Base-by-base conservation (phyloP, 2,329 filamentous ascomycete genomes). In the Colletotrichum filicis region DNA sequence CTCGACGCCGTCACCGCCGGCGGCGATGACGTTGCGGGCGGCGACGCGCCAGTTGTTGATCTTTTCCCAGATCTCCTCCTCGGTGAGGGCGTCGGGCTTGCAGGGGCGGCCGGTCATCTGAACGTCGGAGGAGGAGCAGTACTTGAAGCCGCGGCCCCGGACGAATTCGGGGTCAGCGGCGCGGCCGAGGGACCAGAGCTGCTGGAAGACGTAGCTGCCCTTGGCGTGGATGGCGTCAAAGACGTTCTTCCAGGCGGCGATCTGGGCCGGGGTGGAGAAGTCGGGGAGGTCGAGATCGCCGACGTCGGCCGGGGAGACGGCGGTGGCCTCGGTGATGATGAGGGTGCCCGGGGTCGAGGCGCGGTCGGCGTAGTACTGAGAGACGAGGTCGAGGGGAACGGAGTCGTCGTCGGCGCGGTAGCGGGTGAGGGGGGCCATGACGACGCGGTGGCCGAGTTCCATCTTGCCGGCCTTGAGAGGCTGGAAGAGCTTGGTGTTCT, bases 361-460 rank as follows among this genome's bases (percentile, higher is more conserved):
- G 9, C 79, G 76, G 70, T 81, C 79, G 9, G 76, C 74, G 71
- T 81, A 81, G 72, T 81, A 80, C 62, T 77, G 74, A 32, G 75
- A 64, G 56, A 80, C 77, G 42, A 80, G 75, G 0, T 58, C 52
- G 2, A 79, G 74, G 46, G 14, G 81, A 77, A 1, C 76, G 11
- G 80, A 77, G n/a, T 82, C 74, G 68, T 88, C 81, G 66, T 84
- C 82, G 63, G 83, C 83, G 64, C 88, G 87, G 78, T 84, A 85
- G 22, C 88, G 85, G n/a, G 89, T 91, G 68, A 92, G 80, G 2
- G 90, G 89, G 0, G 89, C 87, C 83, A 92, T 86, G 53, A 84
- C 85, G 49, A 92, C 76, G 4, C 86, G 82, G 75, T 87, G 83
- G 69, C 83, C 77, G 53, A 87, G 78, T 52, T 79, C 72, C 19